These are phyloP conservation scores for Haematococcus lacustris DNA, from an alignment of 139 green algal genomes.

Conservation along the genomic window DNA sequence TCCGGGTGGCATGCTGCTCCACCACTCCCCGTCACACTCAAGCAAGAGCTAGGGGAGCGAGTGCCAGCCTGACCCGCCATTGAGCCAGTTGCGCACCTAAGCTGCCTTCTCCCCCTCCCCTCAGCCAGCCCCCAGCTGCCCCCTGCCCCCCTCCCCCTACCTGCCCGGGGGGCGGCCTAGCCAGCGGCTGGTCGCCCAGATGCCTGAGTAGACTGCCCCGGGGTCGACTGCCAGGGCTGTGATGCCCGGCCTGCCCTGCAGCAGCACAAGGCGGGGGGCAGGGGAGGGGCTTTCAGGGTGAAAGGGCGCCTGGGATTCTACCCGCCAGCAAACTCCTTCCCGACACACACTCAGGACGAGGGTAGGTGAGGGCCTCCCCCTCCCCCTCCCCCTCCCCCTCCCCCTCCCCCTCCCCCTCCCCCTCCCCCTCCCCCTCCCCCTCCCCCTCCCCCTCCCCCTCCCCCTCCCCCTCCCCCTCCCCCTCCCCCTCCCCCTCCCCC, in stretches of 20 bases:
- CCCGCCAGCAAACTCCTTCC: too few relatives aligned
- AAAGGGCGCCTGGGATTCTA: too few relatives aligned
- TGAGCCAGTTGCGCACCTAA: too few relatives aligned
- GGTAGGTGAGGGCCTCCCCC: background rate
- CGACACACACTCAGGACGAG: too few relatives aligned
- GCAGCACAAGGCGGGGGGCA: too few relatives aligned
- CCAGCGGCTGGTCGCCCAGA: slow-evolving; percentile 10
- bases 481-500: too few relatives aligned
- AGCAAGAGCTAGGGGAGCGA: too few relatives aligned
- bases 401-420: background rate
- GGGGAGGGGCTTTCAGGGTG: too few relatives aligned
- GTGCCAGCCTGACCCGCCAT: too few relatives aligned
- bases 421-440: background rate
- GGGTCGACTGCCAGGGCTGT: slow-evolving; percentile 15
- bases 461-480: too few relatives aligned
- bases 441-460: background rate
- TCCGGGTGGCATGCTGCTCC: background rate
- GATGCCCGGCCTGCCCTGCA: too few relatives aligned
- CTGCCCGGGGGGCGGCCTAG: slow-evolving; percentile 5
- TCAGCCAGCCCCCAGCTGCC: background rate
- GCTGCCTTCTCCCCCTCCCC: background rate
- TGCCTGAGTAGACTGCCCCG: slow-evolving; percentile 15
- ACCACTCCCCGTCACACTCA: background rate
- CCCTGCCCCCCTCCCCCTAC: too few relatives aligned
- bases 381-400: background rate